Evolutionary conservation across 2,329 filamentous ascomycete genomes (phyloP), one percentile per base, ranked within the genome.

Genomic region (Fusarium staphyleae): DNA sequence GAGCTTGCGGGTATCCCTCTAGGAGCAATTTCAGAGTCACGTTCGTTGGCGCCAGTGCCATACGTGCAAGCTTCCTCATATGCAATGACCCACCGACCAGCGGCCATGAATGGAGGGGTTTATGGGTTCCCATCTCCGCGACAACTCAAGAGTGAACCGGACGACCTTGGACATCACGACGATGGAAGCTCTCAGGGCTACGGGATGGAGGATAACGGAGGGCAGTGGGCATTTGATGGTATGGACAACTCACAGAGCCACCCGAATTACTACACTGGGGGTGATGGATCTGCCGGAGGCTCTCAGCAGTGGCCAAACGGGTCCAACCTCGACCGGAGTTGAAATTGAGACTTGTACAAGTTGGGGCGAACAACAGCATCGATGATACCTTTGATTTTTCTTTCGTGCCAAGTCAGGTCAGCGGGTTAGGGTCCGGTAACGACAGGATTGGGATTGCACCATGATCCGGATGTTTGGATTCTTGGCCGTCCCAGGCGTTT

Each of bases 121-220:
- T 51, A 63, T 5, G 33, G 36, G 8, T 69, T 66, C 39, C 40
- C 61, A 3, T 57, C 62, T 11, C 52, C 54, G 8, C 55, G 63
- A 3, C 57, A 57, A 3, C 28, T 64, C 30, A 68, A 63, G 41
- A 13, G 48, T 3, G 62, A 65, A 9, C 28, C 59, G 3, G 55
- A 62, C 34, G 33, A 26, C n/a, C 39, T 62, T 3, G 33, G 43
- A 11, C 28, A 30, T 3, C 28, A 12, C n/a, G 60, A 59, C 13
- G 56, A 52, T 14, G 57, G 51, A 32, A 29, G 54, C 18, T 52
- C 59, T 5, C 50, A 64, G 11, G 48, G 55, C 24, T 63, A 62
- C 24, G 47, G 40, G 3, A 41, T 66, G 4, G 62, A 62, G 14
- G 59, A 56, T 8, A 55, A 41, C 18, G 44, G 48, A 29, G 30